Conservation (phyloP, 805 yeast species). For the Blastobotrys terrestris region DNA sequence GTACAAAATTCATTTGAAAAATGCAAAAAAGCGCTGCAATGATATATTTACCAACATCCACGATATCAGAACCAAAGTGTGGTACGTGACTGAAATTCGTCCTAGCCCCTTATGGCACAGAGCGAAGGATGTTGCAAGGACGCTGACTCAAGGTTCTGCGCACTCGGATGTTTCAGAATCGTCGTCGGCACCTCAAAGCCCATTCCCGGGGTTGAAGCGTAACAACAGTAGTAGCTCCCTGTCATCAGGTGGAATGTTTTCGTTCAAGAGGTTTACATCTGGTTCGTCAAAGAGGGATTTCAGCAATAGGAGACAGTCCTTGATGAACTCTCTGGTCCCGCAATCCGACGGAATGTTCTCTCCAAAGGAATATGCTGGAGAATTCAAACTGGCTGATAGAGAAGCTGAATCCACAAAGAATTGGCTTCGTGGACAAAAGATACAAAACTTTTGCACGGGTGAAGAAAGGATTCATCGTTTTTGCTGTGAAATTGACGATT, state of each 20-base stretch:
- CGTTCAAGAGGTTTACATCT: conserved; percentile 19
- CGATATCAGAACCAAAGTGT: conserved; percentile 21
- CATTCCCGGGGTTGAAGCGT: conserved; percentile 14
- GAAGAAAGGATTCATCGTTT: conserved; percentile 34
- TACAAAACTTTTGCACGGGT: conserved; percentile 30
- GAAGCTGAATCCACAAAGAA: conserved; percentile 28
- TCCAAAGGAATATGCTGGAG: conserved; percentile 23
- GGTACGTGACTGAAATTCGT: conserved; percentile 24
- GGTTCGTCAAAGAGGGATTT: conserved; percentile 17
- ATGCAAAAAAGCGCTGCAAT: conserved; percentile 10
- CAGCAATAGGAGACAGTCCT: conserved; percentile 23
- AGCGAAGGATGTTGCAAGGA: conserved; percentile 22
- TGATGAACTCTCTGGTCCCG: conserved; percentile 15
- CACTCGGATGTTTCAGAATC: background rate
- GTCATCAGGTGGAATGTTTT: conserved; percentile 18
- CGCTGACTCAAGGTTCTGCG: conserved; percentile 12
- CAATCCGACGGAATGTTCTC: conserved; percentile 27
- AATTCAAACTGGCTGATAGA: conserved; percentile 29
- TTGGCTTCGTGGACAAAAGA: conserved; percentile 27
- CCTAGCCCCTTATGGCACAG: conserved; percentile 19
- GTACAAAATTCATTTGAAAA: conserved; percentile 11
- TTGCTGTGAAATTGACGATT: conserved; percentile 29
- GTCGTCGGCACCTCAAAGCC: background rate
- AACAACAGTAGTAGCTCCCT: conserved; percentile 20
- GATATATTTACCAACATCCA: conserved; percentile 8